phyloP scores from a whole-genome alignment of 345 rosid species.

The Gossypium ekmanianum region DNA sequence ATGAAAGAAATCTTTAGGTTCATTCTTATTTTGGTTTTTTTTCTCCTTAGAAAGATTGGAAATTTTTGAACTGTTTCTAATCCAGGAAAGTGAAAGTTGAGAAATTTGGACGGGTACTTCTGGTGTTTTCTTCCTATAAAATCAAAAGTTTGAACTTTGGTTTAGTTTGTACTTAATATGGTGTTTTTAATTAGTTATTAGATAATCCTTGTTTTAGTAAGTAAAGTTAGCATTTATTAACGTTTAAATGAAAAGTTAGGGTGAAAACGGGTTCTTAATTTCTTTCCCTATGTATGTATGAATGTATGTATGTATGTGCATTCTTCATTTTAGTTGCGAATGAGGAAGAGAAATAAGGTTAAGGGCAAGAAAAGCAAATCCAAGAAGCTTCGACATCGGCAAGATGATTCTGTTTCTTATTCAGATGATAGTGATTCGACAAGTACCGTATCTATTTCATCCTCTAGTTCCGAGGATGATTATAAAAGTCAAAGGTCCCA shows the following conservation, averaged over 20 bases:
- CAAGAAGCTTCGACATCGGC: conserved; percentile 42
- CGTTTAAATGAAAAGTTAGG: neutral
- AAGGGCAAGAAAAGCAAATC: conserved; percentile 37
- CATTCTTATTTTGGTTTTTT: neutral
- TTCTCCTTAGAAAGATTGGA: neutral
- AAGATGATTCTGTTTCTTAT: conserved; percentile 36
- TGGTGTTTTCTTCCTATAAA: neutral
- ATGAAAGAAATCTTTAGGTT: conserved; percentile 1
- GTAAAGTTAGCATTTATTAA: neutral
- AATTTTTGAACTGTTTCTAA: neutral
- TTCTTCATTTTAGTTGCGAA: conserved; percentile 39
- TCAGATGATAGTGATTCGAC: conserved; percentile 41
- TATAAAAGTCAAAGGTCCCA: conserved; percentile 42
- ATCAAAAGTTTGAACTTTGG: neutral
- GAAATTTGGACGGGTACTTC: neutral
- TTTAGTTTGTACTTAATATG: neutral
- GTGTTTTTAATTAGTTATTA: neutral
- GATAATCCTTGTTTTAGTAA: neutral
- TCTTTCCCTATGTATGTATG: neutral
- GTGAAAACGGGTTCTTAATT: conserved; percentile 4
- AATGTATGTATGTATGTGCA: conserved; percentile 2
- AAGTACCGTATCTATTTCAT: conserved; percentile 39
- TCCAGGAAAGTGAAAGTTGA: neutral
- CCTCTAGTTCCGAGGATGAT: conserved; percentile 51
- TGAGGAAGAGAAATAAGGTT: conserved; percentile 51